phyloP scores from a whole-genome alignment of 1,284 basidiomycete genomes.

The Cutaneotrichosporon sp. region DNA sequence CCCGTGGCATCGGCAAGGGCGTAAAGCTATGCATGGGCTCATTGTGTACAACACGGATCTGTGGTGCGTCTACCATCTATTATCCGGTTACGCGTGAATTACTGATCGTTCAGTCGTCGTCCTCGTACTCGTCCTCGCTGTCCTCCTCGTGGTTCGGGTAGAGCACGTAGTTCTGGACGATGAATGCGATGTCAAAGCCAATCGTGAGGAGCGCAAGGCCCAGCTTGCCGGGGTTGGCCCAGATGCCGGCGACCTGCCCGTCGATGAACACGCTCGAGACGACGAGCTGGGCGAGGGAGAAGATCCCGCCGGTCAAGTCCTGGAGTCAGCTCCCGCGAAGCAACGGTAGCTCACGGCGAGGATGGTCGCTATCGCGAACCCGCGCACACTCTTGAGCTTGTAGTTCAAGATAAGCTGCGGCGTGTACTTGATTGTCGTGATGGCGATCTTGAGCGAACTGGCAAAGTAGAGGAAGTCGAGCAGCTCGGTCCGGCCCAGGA shows the following conservation, averaged over 20 bases:
- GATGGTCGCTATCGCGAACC: slow-evolving; percentile 47
- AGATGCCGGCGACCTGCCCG: slow-evolving; percentile 46
- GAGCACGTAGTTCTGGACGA: slow-evolving; percentile 17
- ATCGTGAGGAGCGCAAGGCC: slow-evolving; percentile 43
- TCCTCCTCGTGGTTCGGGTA: slow-evolving; percentile 8
- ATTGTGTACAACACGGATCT: neutral
- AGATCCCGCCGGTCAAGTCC: slow-evolving; percentile 49
- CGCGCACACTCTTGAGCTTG: slow-evolving; percentile 39
- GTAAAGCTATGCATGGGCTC: neutral
- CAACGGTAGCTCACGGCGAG: slow-evolving; percentile 16
- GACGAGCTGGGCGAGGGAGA: slow-evolving; percentile 51
- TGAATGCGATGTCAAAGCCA: slow-evolving; percentile 19
- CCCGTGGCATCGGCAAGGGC: neutral
- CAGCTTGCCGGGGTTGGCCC: slow-evolving; percentile 52
- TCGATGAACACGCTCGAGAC: slow-evolving; percentile 46
- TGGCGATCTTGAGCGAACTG: slow-evolving; percentile 46
- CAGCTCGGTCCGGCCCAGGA: slow-evolving; percentile 32
- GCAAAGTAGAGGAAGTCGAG: slow-evolving; percentile 52
- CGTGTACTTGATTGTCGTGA: slow-evolving; percentile 49
- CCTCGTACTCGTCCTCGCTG: neutral
- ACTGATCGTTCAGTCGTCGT: slow-evolving; percentile 2
- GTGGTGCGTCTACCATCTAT: neutral
- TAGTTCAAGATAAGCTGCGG: slow-evolving; percentile 52
- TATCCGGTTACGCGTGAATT: neutral
- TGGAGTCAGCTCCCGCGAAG: slow-evolving; percentile 17